Percentiles rank a stretch among this genome's conserved stretches.
Conservation (phyloP, 805 yeast genomes). For the Nakazawaea populi region DNA sequence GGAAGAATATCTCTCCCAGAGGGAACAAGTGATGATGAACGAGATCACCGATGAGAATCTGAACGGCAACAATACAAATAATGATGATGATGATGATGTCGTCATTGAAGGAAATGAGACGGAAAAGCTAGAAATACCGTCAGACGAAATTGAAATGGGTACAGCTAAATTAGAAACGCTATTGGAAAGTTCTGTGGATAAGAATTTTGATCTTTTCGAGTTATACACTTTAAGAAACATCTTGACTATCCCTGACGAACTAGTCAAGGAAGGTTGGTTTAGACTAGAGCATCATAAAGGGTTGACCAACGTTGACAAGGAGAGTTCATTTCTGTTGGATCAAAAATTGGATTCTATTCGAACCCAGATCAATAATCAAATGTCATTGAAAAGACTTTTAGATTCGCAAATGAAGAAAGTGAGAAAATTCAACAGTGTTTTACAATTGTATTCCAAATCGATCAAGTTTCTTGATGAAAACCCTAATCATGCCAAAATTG, state of each 20-base stretch:
- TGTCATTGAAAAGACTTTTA: slow-evolving; percentile 35
- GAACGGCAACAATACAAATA: neutral
- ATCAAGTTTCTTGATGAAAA: slow-evolving; percentile 2
- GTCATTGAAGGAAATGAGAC: slow-evolving; percentile 20
- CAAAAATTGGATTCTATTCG: slow-evolving; percentile 24
- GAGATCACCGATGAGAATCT: slow-evolving; percentile 15
- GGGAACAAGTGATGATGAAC: slow-evolving; percentile 24
- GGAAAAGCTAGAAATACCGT: slow-evolving; percentile 11
- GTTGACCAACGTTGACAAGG: slow-evolving; percentile 23
- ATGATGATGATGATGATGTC: slow-evolving; percentile 22
- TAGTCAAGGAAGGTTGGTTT: slow-evolving; percentile 61
- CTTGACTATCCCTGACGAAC: slow-evolving; percentile 59
- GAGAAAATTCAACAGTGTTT: slow-evolving; percentile 26
- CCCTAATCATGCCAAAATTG: slow-evolving; percentile 13
- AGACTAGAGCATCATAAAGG: slow-evolving; percentile 63
- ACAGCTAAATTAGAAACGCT: slow-evolving; percentile 75
- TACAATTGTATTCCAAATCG: slow-evolving; percentile 13
- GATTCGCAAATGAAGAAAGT: slow-evolving; percentile 33
- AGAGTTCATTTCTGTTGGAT: slow-evolving; percentile 14
- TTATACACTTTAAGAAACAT: slow-evolving; percentile 75
- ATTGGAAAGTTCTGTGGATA: slow-evolving; percentile 69
- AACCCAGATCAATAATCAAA: slow-evolving; percentile 35
- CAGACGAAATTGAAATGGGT: slow-evolving; percentile 66
- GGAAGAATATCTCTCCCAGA: slow-evolving; percentile 51
- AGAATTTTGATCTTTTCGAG: slow-evolving; percentile 82